Evolutionary conservation across 371 early-diverging fungal genomes (phyloP).

Genomic region (Aphelidium insulamus): DNA sequence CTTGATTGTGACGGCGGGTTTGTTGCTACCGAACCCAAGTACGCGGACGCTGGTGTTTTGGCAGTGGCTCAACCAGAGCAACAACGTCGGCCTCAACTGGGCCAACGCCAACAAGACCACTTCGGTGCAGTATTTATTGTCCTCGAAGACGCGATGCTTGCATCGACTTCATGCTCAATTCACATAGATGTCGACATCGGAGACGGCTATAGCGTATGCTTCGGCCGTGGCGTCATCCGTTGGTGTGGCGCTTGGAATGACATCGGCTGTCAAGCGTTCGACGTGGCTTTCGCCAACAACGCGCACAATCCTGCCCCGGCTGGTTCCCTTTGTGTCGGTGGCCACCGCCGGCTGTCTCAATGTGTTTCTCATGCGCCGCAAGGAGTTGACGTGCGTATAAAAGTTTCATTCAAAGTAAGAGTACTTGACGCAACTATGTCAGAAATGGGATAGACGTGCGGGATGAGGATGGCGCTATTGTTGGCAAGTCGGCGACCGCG

Average conservation of each 20-base stretch:
- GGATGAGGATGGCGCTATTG: slow-evolving; percentile 26
- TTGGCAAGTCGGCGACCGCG: slow-evolving; percentile 44
- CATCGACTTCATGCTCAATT: slow-evolving; percentile 11
- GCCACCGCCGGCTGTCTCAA: slow-evolving; percentile 60
- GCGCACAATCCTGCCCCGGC: slow-evolving; percentile 22
- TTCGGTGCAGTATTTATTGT: slow-evolving; percentile 17
- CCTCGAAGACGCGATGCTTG: background rate
- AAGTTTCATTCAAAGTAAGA: background rate
- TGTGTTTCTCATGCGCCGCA: slow-evolving; percentile 63
- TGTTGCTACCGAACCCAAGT: slow-evolving; percentile 61
- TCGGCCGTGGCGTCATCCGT: slow-evolving; percentile 51
- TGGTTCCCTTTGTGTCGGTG: slow-evolving; percentile 57
- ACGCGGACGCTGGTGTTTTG: slow-evolving; percentile 32
- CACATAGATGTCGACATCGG: too few species aligned
- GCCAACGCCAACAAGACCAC: slow-evolving; percentile 65
- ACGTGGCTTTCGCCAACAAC: slow-evolving; percentile 16
- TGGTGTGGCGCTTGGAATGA: slow-evolving; percentile 45
- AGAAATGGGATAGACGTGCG: slow-evolving; percentile 48
- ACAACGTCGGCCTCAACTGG: slow-evolving; percentile 66
- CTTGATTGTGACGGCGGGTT: slow-evolving; percentile 49
- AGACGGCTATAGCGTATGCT: slow-evolving; percentile 30
- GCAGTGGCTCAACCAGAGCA: slow-evolving; percentile 66
- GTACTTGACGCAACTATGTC: background rate
- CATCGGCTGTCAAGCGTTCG: slow-evolving; percentile 24
- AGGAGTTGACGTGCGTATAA: slow-evolving; percentile 29